A percentile compares a stretch with the other conserved stretches of the same genome.
Conservation (phyloP, 345 rosid genomes). For the Corchorus olitorius region DNA sequence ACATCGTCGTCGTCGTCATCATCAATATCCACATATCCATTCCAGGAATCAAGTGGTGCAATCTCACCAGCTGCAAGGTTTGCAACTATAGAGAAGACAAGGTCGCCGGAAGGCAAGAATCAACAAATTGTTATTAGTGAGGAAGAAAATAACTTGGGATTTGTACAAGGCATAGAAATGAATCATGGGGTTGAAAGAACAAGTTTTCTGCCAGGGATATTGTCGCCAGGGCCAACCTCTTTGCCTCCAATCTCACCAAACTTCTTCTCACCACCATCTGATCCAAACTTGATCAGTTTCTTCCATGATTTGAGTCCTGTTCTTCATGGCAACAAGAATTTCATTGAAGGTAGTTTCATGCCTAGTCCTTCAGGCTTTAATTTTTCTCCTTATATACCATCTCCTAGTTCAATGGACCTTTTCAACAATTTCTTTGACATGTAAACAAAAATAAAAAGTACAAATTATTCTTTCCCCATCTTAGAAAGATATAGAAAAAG, state of each 20-base stretch:
- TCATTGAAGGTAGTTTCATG: slow-evolving; percentile 53
- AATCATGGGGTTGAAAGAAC: slow-evolving; percentile 40
- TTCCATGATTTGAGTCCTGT: slow-evolving; percentile 62
- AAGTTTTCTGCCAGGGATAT: slow-evolving; percentile 55
- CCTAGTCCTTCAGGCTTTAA: slow-evolving; percentile 57
- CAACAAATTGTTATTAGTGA: not conserved
- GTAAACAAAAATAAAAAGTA: slow-evolving; percentile 18
- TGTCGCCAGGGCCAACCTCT: slow-evolving; percentile 76
- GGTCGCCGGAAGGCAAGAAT: slow-evolving; percentile 35
- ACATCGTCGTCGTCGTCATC: slow-evolving; percentile 33
- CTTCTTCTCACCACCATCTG: slow-evolving; percentile 63
- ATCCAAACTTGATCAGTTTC: slow-evolving; percentile 51
- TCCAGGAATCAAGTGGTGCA: slow-evolving; percentile 34
- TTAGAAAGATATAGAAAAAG: not conserved
- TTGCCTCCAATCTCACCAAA: slow-evolving; percentile 60
- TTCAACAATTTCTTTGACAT: slow-evolving; percentile 72
- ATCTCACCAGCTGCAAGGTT: slow-evolving; percentile 80
- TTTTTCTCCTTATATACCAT: slow-evolving; percentile 38
- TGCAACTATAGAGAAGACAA: slow-evolving; percentile 65
- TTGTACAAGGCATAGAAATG: slow-evolving; percentile 43
- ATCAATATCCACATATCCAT: slow-evolving; percentile 17
- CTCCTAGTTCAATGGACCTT: slow-evolving; percentile 55
- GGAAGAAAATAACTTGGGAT: slow-evolving; percentile 27
- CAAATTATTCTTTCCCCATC: not conserved
- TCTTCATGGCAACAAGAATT: slow-evolving; percentile 48